Evolutionary conservation across 2,329 filamentous ascomycete species (phyloP), one percentile per base, ranked within the genome.

Genomic region (Venturia effusa): DNA sequence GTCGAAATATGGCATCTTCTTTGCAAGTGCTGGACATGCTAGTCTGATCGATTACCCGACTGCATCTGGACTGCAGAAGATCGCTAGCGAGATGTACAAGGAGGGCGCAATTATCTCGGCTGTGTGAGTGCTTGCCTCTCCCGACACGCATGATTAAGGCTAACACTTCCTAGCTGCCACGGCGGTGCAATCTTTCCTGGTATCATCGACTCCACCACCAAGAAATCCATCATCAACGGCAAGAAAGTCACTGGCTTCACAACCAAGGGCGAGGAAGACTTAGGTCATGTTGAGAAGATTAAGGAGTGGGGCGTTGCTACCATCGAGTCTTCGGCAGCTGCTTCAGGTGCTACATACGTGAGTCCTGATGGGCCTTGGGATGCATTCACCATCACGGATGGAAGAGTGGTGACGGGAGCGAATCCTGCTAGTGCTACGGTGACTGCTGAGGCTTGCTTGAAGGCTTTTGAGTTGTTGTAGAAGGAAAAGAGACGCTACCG

Each of bases 11-110:
- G 76, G 76, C 40, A 64, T 78, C n/a, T 78, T 78, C 70, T 78
- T 74, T 67, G 76, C 76, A 6, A 74, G 72, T 4, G 77, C 76
- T 1, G 77, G 77, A 19, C 78, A 80, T 64, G 79, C 79, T 0
- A 72, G 77, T 1, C 67, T 80, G 59, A 75, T 80, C 61, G 78
- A 81, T 67, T 80, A 80, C 66, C 78, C 79, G 5, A 72, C 71
- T 37, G 77, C 79, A 5, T 73, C 66, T 24, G 68, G 66, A 0
- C 70, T 80, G 61, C 77, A 80, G 66, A 69, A 69, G 10, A 74
- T 80, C 62, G 78, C 77, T 1, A 67, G 71, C 22, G 67, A 73
- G 39, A 72, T 81, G 19, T 80, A 72, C 68, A 69, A 70, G 1
- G 72, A 74, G 51, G 76, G 76, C 4, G 76, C 76, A 30, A 69